Evolutionary conservation across 345 rosid species (phyloP), one percentile per base, ranked within the genome.

Genomic region (Cardamine occulta): DNA sequence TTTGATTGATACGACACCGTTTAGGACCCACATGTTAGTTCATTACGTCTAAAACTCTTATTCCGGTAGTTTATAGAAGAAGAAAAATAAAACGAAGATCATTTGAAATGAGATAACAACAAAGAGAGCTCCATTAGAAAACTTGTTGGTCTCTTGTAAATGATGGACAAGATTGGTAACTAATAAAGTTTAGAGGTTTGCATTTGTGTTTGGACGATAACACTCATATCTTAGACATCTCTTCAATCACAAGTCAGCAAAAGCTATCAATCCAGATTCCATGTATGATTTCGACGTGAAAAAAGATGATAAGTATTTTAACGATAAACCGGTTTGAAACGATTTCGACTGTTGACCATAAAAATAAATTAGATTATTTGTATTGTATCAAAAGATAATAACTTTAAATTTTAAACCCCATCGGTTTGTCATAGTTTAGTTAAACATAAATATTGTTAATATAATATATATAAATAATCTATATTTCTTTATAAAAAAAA

Each of bases 141-240:
- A 35, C 66, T 55, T 70, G 72, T 63, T 47, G 54, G 65, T 70
- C 61, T 47, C 29, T 64, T 49, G 39, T 49, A 48, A 63, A 52
- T 63, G 80, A 77, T 77, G 42, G 80, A 77, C 48, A 71, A 77
- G 80, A 71, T 71, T 77, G 80, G 63, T 64, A 77, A 77, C 76
- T 64, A 77, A 71, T 48, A 76, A 77, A 77, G 72, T 60, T 76
- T 76, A 70, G 60, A 76, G 29, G 72, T 37, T 57, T 71, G 80
- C 55, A 28, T 77, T 48, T 72, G 49, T 77, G 73, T 77, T 77
- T 77, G 67, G 68, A 71, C 68, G 54, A 35, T 65, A 71, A 77
- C 62, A 65, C 76, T 64, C 62, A 57, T 70, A 28, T 77, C 76
- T 70, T 57, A 64, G 1, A 77, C 72, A 77, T 77, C 80, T 71